phyloP scores from a whole-genome alignment of 2,329 filamentous ascomycete genomes.

The Apiospora pterosperma region DNA sequence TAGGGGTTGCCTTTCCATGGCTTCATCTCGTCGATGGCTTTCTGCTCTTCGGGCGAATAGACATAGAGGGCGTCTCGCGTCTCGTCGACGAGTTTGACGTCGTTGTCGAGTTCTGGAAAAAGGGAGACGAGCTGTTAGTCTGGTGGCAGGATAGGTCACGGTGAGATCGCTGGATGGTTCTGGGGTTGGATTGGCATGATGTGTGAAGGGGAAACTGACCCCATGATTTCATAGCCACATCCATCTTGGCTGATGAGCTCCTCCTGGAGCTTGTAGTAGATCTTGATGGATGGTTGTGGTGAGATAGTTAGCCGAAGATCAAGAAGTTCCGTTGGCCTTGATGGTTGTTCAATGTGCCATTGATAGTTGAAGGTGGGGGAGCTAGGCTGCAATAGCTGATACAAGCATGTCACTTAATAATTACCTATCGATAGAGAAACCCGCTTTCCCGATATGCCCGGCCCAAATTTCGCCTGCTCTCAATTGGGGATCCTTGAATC shows the following conservation, averaged over 20 bases:
- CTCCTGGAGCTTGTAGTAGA: background rate
- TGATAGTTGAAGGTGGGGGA: conserved; percentile 1
- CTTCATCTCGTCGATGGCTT: conserved; percentile 56
- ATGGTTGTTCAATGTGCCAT: background rate
- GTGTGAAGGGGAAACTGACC: conserved; percentile 37
- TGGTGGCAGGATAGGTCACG: background rate
- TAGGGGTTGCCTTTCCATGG: conserved; percentile 79
- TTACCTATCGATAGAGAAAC: background rate
- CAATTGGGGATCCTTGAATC: background rate
- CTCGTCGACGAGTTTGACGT: conserved; percentile 77
- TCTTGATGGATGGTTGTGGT: background rate
- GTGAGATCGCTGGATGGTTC: background rate
- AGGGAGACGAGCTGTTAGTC: conserved; percentile 10
- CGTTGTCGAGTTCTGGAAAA: conserved; percentile 77
- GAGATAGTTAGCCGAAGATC: background rate
- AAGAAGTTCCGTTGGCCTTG: background rate
- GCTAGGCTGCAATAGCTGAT: conserved; percentile 5
- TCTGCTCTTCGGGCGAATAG: conserved; percentile 69
- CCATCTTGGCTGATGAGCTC: conserved; percentile 37
- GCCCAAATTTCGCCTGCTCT: conserved; percentile 1
- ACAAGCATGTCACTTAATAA: background rate
- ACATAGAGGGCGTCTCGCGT: conserved; percentile 88
- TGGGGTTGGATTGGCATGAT: background rate
- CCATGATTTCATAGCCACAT: conserved; percentile 58
- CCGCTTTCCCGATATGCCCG: background rate